Evolutionary conservation across 2,329 filamentous ascomycete species (phyloP).

Genomic region (Fusarium agapanthi): DNA sequence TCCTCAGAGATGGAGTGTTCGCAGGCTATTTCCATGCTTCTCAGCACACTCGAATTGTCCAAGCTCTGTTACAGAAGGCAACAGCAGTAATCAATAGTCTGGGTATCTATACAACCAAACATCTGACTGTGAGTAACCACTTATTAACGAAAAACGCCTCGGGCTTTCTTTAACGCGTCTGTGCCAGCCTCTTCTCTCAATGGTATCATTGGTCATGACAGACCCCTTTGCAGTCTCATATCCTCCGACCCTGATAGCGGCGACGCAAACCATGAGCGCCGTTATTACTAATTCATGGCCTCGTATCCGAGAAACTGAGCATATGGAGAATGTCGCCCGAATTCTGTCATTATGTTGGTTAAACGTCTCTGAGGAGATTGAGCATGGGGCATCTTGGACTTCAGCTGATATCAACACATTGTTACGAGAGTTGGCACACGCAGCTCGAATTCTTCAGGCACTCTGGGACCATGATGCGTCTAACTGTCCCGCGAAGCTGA

Average conservation of each 20-base stretch:
- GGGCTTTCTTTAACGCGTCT: slow-evolving; percentile 14
- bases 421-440: slow-evolving; percentile 23
- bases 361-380: slow-evolving; percentile 58
- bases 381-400: slow-evolving; percentile 18
- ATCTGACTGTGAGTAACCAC: slow-evolving; percentile 64
- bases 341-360: slow-evolving; percentile 71
- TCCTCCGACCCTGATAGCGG: slow-evolving; percentile 61
- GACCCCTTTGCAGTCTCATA: slow-evolving; percentile 72
- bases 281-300: slow-evolving; percentile 75
- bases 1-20: slow-evolving; percentile 66
- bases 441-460: slow-evolving; percentile 34
- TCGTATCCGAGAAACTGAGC: slow-evolving; percentile 62
- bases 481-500: slow-evolving; percentile 17
- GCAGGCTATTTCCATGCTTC: slow-evolving; percentile 65
- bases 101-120: slow-evolving; percentile 70
- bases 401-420: slow-evolving; percentile 6
- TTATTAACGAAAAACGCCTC: background rate
- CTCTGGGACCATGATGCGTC: slow-evolving; percentile 34
- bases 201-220: slow-evolving; percentile 70
- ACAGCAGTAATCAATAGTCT: slow-evolving; percentile 61
- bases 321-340: slow-evolving; percentile 71
- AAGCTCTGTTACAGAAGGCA: slow-evolving; percentile 63
- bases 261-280: slow-evolving; percentile 62
- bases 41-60: slow-evolving; percentile 65
- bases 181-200: slow-evolving; percentile 69